Conservation (phyloP, 495 filamentous ascomycete species). For the Darksidea phi region DNA sequence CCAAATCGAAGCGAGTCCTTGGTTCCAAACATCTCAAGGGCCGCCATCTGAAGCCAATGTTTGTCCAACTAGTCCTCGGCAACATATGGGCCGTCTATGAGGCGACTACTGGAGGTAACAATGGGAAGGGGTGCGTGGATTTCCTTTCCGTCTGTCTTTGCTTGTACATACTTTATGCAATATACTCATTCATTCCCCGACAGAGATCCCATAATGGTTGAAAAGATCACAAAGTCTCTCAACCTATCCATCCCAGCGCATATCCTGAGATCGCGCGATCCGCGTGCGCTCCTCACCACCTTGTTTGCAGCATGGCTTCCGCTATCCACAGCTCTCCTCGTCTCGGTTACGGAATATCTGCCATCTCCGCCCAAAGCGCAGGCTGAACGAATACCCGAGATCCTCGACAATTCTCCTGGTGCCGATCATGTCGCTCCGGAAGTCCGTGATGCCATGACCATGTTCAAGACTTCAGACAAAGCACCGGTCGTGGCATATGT, state of each 20-base stretch:
- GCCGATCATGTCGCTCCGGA: constrained; percentile 62
- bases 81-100: constrained; percentile 97
- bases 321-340: constrained; percentile 85
- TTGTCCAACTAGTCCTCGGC: constrained; percentile 93
- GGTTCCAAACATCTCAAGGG: constrained; percentile 92
- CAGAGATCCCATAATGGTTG: constrained; percentile 76
- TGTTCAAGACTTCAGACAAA: constrained; percentile 65
- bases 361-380: constrained; percentile 85
- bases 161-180: constrained; percentile 36
- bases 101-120: constrained; percentile 77
- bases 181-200: constrained; percentile 43
- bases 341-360: constrained; percentile 89
- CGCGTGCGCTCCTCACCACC: constrained; percentile 76
- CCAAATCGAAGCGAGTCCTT: constrained; percentile 92
- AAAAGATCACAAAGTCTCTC: constrained; percentile 93
- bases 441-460: constrained; percentile 74
- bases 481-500: constrained; percentile 92
- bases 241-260: constrained; percentile 79
- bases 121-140: constrained; percentile 70
- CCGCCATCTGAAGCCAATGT: constrained; percentile 88
- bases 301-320: constrained; percentile 90
- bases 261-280: constrained; percentile 79
- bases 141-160: constrained; percentile 29
- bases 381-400: constrained; percentile 70
- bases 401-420: constrained; percentile 81